phyloP scores from a whole-genome alignment of 169 alveolate species.

The Sarcocystis neurona region DNA sequence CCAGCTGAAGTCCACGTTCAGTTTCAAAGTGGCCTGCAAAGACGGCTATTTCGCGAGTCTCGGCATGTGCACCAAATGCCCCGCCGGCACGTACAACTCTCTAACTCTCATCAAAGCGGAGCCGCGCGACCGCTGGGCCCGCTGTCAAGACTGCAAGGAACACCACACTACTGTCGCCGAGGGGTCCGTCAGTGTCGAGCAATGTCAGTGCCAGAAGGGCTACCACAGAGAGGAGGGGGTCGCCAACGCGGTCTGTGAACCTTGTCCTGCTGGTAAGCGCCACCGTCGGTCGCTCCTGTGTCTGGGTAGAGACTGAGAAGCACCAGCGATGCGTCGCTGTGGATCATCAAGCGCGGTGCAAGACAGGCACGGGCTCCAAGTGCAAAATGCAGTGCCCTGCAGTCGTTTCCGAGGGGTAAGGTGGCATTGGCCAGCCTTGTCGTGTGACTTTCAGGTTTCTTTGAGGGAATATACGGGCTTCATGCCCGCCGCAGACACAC shows the following conservation, averaged over 20 bases:
- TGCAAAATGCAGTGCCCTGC: no score
- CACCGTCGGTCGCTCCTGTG: no score
- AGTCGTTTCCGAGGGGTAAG: no score
- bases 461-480: no score
- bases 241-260: conserved; percentile 24
- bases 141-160: conserved; percentile 33
- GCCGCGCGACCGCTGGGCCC: conserved; percentile 42
- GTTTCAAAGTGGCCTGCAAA: conserved; percentile 67
- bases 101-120: conserved; percentile 65
- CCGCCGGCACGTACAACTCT: conserved; percentile 77
- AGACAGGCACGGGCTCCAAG: no score
- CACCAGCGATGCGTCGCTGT: no score
- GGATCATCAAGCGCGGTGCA: no score
- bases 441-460: no score
- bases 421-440: no score
- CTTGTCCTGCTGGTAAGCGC: conserved; percentile 58
- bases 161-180: conserved; percentile 51
- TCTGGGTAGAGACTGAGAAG: no score
- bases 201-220: conserved; percentile 80
- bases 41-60: conserved; percentile 65
- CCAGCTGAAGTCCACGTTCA: conserved; percentile 32
- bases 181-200: conserved; percentile 73
- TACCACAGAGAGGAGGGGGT: conserved; percentile 64
- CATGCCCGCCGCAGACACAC: no score
- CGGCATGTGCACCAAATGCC: conserved; percentile 75